Evolutionary conservation across 2,329 filamentous ascomycete species (phyloP).

Genomic region (Alternaria burnsii): DNA sequence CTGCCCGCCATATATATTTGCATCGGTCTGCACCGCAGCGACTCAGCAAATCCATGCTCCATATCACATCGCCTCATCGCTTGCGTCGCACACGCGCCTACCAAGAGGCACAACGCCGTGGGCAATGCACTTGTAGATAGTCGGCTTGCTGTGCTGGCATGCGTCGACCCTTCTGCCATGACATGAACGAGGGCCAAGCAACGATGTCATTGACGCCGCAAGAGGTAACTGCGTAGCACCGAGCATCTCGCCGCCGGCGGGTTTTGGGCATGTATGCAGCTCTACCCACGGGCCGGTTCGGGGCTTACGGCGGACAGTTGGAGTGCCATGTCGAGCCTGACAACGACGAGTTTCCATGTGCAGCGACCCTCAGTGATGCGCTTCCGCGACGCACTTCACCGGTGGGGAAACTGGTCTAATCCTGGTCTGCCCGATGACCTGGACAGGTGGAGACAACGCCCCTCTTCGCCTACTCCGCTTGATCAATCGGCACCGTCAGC

Average conservation of each 20-base stretch:
- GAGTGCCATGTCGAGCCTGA: constrained; percentile 7
- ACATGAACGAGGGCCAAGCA: background rate
- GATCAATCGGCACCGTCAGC: constrained; percentile 25
- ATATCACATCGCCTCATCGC: constrained; percentile 17
- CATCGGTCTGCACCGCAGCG: constrained; percentile 18
- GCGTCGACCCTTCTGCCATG: background rate
- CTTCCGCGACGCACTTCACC: constrained; percentile 18
- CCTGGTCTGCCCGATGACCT: constrained; percentile 29
- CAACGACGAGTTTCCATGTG: background rate
- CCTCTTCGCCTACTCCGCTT: constrained; percentile 28
- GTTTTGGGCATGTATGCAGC: constrained; percentile 11
- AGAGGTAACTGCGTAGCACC: background rate
- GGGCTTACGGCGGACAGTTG: constrained; percentile 4
- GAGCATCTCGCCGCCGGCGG: constrained; percentile 4
- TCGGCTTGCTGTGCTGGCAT: constrained; percentile 15
- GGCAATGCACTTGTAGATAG: background rate
- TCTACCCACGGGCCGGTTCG: constrained; percentile 11
- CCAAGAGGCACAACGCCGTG: constrained; percentile 11
- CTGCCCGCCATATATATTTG: constrained; percentile 17
- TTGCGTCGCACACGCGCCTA: constrained; percentile 14
- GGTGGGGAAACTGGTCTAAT: constrained; percentile 15
- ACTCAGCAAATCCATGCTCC: constrained; percentile 20
- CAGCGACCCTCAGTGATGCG: constrained; percentile 10
- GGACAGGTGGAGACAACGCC: constrained; percentile 27
- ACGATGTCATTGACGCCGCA: constrained; percentile 3